A percentile compares a stretch with the other conserved stretches of the same genome.
These are phyloP conservation scores for Cucumis sativus DNA, from an alignment of 306 rosid species.

Conservation along the genomic window DNA sequence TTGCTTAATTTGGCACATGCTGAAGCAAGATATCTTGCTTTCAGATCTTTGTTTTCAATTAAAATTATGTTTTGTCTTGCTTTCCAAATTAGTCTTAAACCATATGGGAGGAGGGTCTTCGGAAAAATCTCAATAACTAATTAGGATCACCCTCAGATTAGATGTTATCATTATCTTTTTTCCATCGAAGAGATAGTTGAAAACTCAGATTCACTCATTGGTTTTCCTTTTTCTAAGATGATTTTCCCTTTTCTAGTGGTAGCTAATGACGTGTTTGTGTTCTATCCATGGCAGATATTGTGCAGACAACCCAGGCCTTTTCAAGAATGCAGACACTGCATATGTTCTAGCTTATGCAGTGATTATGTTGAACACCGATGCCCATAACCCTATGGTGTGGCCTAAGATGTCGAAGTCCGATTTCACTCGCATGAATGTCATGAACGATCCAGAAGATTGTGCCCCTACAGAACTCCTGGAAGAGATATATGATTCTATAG, in stretches of 20 bases:
- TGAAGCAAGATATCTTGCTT: not conserved
- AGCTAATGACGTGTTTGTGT: constrained; percentile 17
- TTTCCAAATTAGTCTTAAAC: not conserved
- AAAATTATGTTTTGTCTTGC: not conserved
- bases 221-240: constrained; percentile 12
- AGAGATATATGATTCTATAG: constrained; percentile 84
- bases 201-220: not conserved
- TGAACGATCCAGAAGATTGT: constrained; percentile 76
- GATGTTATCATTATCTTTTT: not conserved
- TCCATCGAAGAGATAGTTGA: not conserved
- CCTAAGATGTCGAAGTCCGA: constrained; percentile 97
- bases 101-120: not conserved
- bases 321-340: constrained; percentile 94
- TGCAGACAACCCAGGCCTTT: constrained; percentile 93
- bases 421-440: constrained; percentile 80
- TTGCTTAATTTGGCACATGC: not conserved
- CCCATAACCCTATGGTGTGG: constrained; percentile 99
- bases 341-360: constrained; percentile 98
- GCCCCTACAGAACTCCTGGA: constrained; percentile 88
- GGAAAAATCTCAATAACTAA: not conserved
- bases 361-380: constrained; percentile 94
- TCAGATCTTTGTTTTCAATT: not conserved
- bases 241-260: constrained; percentile 16
- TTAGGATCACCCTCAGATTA: not conserved
- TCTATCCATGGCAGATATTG: constrained; percentile 67